phyloP scores from a whole-genome alignment of 2,329 filamentous ascomycete genomes.

The Biscogniauxia sp. region DNA sequence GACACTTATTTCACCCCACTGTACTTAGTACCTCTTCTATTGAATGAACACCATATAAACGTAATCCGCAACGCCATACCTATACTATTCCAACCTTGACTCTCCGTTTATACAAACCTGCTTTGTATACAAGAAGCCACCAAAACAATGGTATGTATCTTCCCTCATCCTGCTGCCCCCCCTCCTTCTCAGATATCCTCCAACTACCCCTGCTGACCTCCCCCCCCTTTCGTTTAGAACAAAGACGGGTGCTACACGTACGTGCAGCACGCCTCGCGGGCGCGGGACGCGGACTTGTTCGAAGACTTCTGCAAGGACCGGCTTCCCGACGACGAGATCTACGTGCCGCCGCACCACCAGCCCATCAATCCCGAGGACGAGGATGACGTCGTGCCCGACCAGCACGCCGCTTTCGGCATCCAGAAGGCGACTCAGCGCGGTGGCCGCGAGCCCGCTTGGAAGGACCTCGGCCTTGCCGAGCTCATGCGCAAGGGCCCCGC shows the following conservation, averaged over 20 bases:
- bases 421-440: constrained; percentile 72
- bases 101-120: too few relatives aligned
- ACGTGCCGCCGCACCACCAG: constrained; percentile 75
- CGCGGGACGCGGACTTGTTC: constrained; percentile 74
- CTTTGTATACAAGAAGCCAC: too few relatives aligned
- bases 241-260: constrained; percentile 76
- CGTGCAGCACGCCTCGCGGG: constrained; percentile 72
- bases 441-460: constrained; percentile 71
- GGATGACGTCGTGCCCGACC: constrained; percentile 83
- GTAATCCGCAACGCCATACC: too few relatives aligned
- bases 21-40: too few relatives aligned
- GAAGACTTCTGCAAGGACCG: constrained; percentile 72
- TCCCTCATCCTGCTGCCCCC: too few relatives aligned
- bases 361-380: constrained; percentile 85
- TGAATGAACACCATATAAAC: too few relatives aligned
- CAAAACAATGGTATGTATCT: too few relatives aligned
- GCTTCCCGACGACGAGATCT: constrained; percentile 75
- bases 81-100: too few relatives aligned
- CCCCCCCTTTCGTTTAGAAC: constrained; percentile 40
- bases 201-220: constrained; percentile 4
- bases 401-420: constrained; percentile 85
- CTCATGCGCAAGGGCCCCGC: constrained; percentile 62
- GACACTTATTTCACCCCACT: too few relatives aligned
- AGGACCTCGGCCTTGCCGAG: constrained; percentile 70
- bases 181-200: too few relatives aligned